phyloP scores from a whole-genome alignment of 2,329 filamentous ascomycete species.

The Lachnellula hyalina region DNA sequence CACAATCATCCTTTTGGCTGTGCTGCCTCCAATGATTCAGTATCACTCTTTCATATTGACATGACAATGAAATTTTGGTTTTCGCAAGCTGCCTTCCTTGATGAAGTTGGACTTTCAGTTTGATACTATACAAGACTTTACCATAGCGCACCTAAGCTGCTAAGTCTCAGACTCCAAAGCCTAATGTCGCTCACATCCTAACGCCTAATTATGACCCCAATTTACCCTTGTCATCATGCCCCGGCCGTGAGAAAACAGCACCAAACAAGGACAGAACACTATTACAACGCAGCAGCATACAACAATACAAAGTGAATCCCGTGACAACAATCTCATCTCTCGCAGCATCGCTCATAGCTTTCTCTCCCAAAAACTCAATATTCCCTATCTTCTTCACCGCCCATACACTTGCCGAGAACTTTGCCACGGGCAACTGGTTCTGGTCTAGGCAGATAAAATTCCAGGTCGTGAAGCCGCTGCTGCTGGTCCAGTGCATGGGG shows the following conservation, averaged over 20 bases:
- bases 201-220: too few relatives aligned
- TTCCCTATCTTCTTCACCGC: slow-evolving; percentile 9
- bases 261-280: slow-evolving; percentile 10
- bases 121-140: too few relatives aligned
- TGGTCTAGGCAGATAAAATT: slow-evolving; percentile 16
- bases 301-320: slow-evolving; percentile 14
- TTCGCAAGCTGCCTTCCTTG: too few relatives aligned
- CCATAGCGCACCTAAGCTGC: too few relatives aligned
- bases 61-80: too few relatives aligned
- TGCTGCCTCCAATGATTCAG: too few relatives aligned
- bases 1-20: too few relatives aligned
- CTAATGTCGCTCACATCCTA: too few relatives aligned
- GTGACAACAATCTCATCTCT: slow-evolving; percentile 18
- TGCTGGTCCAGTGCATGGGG: slow-evolving; percentile 8
- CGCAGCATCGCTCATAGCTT: neutral
- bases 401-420: slow-evolving; percentile 12
- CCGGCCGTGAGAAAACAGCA: slow-evolving; percentile 1
- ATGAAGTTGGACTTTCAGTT: too few relatives aligned
- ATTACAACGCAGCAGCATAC: slow-evolving; percentile 12
- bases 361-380: slow-evolving; percentile 15
- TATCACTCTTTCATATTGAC: too few relatives aligned
- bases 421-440: slow-evolving; percentile 11
- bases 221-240: neutral
- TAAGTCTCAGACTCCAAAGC: too few relatives aligned
- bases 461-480: slow-evolving; percentile 14